A percentile compares a stretch with the other conserved stretches of the same genome.
Evolutionary conservation across 1,284 basidiomycete species (phyloP).

Genomic region (Malassezia pachydermatis): DNA sequence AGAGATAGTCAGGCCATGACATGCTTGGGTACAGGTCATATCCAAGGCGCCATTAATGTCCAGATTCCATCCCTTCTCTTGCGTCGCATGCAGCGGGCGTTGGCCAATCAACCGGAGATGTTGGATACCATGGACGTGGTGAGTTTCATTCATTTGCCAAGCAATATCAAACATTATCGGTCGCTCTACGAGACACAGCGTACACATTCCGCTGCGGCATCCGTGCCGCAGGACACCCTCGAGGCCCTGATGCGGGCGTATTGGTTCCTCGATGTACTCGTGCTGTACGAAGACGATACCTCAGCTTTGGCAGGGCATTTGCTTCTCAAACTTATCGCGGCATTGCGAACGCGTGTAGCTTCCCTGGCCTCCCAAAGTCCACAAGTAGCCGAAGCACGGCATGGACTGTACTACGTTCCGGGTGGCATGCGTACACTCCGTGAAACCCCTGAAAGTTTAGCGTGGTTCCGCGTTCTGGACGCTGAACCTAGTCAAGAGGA

Average conservation of each 20-base stretch:
- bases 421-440: constrained; percentile 9
- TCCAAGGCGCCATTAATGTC: constrained; percentile 11
- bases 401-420: constrained; percentile 9
- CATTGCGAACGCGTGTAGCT: not conserved
- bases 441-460: not conserved
- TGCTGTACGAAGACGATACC: constrained; percentile 13
- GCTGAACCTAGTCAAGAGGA: not conserved
- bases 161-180: not conserved
- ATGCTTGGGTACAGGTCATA: not conserved
- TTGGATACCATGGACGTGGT: constrained; percentile 6
- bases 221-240: not conserved
- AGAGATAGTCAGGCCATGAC: not conserved
- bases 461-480: constrained; percentile 1
- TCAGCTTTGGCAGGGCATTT: constrained; percentile 5
- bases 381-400: not conserved
- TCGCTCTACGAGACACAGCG: not conserved
- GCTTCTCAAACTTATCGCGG: constrained; percentile 6
- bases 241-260: not conserved
- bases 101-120: constrained; percentile 1
- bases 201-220: not conserved
- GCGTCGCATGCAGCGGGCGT: constrained; percentile 11
- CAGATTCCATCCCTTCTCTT: constrained; percentile 15
- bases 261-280: constrained; percentile 15
- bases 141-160: constrained; percentile 3
- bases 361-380: not conserved